phyloP scores from a whole-genome alignment of 129 eudicot genomes.

The Silybum marianum region DNA sequence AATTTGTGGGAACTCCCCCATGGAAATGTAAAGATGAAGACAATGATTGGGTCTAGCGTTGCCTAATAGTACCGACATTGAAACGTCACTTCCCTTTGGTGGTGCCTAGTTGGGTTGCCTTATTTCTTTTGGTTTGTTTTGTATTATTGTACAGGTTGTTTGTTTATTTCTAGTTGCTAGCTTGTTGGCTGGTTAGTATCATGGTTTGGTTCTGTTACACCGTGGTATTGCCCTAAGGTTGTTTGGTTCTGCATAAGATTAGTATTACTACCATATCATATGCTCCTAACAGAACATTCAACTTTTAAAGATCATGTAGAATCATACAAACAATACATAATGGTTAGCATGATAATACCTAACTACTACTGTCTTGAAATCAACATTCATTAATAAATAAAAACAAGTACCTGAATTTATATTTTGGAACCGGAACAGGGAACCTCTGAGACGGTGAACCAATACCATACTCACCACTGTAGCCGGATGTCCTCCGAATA shows the following conservation, averaged over 20 bases:
- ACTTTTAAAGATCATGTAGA: conserved; percentile 18
- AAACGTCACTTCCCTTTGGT: background rate
- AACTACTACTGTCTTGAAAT: background rate
- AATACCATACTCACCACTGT: conserved; percentile 53
- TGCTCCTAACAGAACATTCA: conserved; percentile 14
- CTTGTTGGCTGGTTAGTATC: background rate
- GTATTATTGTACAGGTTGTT: too few species aligned
- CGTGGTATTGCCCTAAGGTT: background rate
- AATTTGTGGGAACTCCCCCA: background rate
- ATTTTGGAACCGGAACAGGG: conserved; percentile 54
- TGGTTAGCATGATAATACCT: background rate
- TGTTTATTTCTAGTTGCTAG: background rate
- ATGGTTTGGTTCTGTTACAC: background rate
- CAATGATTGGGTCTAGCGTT: too few species aligned
- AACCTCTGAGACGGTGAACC: conserved; percentile 61
- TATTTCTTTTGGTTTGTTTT: too few species aligned
- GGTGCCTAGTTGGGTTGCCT: background rate
- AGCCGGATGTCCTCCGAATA: conserved; percentile 79
- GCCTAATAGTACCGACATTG: too few species aligned
- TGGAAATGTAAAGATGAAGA: background rate
- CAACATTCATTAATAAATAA: conserved; percentile 1
- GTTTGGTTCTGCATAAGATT: background rate
- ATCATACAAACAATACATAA: conserved; percentile 10
- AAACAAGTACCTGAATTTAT: conserved; percentile 68
- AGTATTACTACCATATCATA: conserved; percentile 15